Base-by-base conservation (phyloP, 2,329 filamentous ascomycete genomes). In the Chaetomiaceae sp. region DNA sequence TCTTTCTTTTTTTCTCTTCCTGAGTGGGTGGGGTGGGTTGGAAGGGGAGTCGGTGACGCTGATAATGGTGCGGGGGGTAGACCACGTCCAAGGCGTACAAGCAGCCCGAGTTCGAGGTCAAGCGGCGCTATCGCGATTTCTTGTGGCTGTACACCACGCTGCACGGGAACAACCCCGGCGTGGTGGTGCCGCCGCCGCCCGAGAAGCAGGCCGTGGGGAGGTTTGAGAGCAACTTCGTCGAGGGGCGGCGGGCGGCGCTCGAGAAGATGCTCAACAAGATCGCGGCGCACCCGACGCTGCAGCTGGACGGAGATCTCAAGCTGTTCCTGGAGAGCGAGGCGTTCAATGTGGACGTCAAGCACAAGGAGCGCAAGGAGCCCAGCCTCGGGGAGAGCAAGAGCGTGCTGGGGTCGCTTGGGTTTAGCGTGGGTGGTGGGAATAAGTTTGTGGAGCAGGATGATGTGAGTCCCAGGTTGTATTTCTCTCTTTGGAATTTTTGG, bases 391-490 rank as follows among this genome's bases (percentile, higher is more conserved):
- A 97, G 70, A 95, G 84, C 72, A 97, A 97, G 71, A 91, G 93
- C 48, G 86, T 97, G 74, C 82, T 97, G 61, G 89, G 90, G 62
- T 88, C 85, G 14, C 78, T 96, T 48, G 89, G 89, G 19, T 79
- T 93, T 55, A 87, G 78, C 56, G 83, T 92, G 21, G 87, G 91
- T 25, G 79, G 83, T 52, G 78, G 82, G 48, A 84, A 79, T 62
- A 99, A 99, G 69, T 99, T 99, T 70, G 83, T 99, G 34, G 93
- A 99, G 70, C 93, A 97, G 65, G 93, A 99, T 66, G 93, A 99
- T 71, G 86, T 89, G 69, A 74, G 85, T 73, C n/a, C n/a, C n/a
- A n/a, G n/a, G 14, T 17, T 13, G 6, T 38, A 27, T 35, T 40
- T 19, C 8, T 16, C 12, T 4, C 10, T 6, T 1, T 30, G 20